A percentile compares a stretch with the other conserved stretches of the same genome.
Conservation (phyloP, 768 basidiomycete species). For the Mrakia hoshinonis region DNA sequence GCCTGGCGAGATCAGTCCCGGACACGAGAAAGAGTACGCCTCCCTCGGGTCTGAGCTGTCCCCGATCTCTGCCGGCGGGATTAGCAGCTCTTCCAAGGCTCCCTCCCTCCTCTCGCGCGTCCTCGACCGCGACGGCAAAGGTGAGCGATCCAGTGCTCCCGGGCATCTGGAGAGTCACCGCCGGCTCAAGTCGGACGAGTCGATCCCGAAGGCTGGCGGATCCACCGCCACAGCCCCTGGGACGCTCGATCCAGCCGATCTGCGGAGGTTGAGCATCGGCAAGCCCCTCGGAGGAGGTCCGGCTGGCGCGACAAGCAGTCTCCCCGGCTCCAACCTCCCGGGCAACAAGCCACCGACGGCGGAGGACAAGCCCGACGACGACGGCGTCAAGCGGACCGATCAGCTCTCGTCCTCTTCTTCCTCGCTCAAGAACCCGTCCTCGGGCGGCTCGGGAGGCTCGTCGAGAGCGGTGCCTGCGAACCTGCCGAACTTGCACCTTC, state of each 20-base stretch:
- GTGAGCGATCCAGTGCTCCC: constrained; percentile 3
- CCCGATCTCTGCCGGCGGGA: background rate
- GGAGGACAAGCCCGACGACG: constrained; percentile 24
- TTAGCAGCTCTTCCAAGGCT: background rate
- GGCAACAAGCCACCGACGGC: background rate
- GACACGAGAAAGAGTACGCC: background rate
- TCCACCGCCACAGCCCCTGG: too few relatives aligned
- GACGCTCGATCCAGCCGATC: constrained; percentile 4
- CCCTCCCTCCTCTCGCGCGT: background rate
- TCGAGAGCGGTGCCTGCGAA: background rate
- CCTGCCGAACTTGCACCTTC: constrained; percentile 16
- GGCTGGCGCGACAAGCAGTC: background rate
- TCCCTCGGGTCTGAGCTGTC: background rate
- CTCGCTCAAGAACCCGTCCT: background rate
- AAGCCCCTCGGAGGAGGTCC: too few relatives aligned
- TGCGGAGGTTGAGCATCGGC: background rate
- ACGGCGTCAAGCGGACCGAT: constrained; percentile 39
- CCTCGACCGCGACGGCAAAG: constrained; percentile 5
- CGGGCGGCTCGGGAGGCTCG: background rate
- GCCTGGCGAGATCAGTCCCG: constrained; percentile 18
- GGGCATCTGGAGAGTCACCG: background rate
- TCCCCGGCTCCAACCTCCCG: background rate
- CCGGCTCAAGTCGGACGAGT: background rate
- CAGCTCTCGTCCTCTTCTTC: constrained; percentile 27
- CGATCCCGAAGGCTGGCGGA: background rate